Evolutionary conservation across 1,284 basidiomycete species (phyloP).

Genomic region (Ceratobasidium theobromae): DNA sequence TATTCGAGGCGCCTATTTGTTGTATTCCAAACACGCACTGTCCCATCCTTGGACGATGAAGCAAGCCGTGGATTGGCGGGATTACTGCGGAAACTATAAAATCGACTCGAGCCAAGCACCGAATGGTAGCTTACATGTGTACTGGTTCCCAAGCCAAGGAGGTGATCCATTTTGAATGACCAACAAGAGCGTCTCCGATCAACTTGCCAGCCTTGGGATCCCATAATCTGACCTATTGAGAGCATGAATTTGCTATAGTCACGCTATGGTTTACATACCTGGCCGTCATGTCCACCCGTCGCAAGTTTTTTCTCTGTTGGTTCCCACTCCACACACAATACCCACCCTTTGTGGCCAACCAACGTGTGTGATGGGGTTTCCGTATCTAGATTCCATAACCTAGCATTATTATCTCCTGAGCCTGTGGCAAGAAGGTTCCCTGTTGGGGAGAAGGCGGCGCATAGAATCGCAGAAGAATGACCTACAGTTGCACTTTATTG

Average conservation of each 20-base stretch:
- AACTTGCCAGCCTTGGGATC: conserved; percentile 85
- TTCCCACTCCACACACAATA: conserved; percentile 97
- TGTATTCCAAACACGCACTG: conserved; percentile 91
- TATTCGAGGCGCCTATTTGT: conserved; percentile 74
- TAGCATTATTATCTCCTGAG: conserved; percentile 90
- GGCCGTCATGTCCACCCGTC: conserved; percentile 89
- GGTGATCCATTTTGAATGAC: conserved; percentile 97
- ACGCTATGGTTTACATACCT: conserved; percentile 54
- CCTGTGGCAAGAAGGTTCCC: conserved; percentile 91
- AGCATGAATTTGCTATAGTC: background rate
- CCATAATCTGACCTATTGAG: conserved; percentile 74
- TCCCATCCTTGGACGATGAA: conserved; percentile 94
- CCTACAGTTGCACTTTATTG: conserved; percentile 53
- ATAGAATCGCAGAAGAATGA: conserved; percentile 91
- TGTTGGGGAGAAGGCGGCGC: conserved; percentile 93
- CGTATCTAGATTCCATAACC: conserved; percentile 93
- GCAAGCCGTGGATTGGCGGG: conserved; percentile 79
- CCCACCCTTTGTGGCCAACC: conserved; percentile 91
- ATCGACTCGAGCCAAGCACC: background rate
- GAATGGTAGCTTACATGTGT: conserved; percentile 63
- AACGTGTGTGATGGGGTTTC: conserved; percentile 91
- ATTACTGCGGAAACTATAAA: conserved; percentile 52
- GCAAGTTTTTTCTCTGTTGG: conserved; percentile 86
- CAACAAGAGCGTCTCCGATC: conserved; percentile 81
- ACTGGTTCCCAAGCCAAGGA: conserved; percentile 97